Evolutionary conservation across 2,329 filamentous ascomycete genomes (phyloP), one percentile per base, ranked within the genome.

Genomic region (Xylariaceae sp.): DNA sequence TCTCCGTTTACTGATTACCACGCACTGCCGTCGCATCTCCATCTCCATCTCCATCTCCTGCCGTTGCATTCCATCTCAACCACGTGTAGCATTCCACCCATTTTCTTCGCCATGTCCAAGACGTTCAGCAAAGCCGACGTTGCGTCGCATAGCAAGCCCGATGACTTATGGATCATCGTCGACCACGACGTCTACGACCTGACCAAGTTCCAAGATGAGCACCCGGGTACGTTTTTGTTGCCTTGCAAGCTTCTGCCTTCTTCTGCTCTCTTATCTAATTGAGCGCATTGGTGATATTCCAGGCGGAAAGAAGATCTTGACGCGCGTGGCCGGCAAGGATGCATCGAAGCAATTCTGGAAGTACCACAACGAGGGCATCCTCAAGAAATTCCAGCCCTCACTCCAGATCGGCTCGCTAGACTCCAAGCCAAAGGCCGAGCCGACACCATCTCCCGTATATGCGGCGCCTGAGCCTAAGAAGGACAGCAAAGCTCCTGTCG

Each of bases 101-200:
- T 28, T 7, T 28, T 28, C 22, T 28, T 45, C 50, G 42, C 42
- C 33, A 99, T 99, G 94, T 88, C 92, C 46, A 89, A 94, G 75
- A 87, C 83, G 31, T 97, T 96, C 71, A 88, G 86, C 49, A 80
- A 85, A 60, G 82, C 82, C 76, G 92, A 97, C 70, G 93, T 99
- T 58, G 86, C 92, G 69, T 84, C 88, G 74, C 92, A 97, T 74
- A 96, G 90, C 80, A 96, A 93, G 76, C 73, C 86, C 42, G 84
- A 90, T 67, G 87, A 86, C 69, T 79, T 97, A 56, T 97, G 86
- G 83, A 89, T 97, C 66, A 83, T 95, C 60, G 85, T 97, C 61
- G 93, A 97, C 62, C 88, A 92, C 65, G 93, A 97, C 72, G 93
- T 97, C 61, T 97, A 96, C 73, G 93, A 99, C 69, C 71, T 97